Evolutionary conservation across 2,329 filamentous ascomycete genomes (phyloP), one percentile per base, ranked within the genome.

Genomic region (Diaporthe aspalathi): DNA sequence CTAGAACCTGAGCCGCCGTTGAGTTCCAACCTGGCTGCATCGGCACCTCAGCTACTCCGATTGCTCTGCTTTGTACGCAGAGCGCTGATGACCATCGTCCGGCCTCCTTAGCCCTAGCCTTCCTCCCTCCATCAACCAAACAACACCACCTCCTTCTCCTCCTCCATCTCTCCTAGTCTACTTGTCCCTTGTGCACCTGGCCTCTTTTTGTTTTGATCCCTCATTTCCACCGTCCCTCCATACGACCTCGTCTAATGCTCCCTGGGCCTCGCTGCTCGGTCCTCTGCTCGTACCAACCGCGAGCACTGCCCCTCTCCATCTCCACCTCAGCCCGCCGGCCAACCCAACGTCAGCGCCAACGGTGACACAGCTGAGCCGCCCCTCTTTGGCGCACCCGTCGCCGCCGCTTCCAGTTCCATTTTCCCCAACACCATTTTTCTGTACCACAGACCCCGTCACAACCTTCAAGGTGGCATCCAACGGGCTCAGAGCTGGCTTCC

Each of bases 381-480:
- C 50, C 52, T 68, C 66, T 52, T 22, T 29, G 60, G 45, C 45
- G 27, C n/a, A 38, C 20, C 43, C 16, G 11, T 49, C 7, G 60
- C 43, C 60, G 27, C 43, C 43, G 11, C 35, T 27, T 6, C 60
- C 60, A 40, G 17, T 22, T n/a, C 27, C 27, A n/a, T n/a, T 47
- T 38, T 32, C 9, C 29, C 38, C 52, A n/a, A 68, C 65, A 56
- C 20, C 43, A n/a, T 43, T 29, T 60, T 20, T 24, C 53, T 52
- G 45, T 68, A 38, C 29, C n/a, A 56, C 53, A 50, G 27, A 56
- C 35, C 40, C 32, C n/a, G 53, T 35, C 43, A n/a, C 35, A 47
- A 52, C 38, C 16, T 56, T 56, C 84, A 88, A 66, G 73, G 82
- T 89, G 87, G 88, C 88, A 81, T 88, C 84, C 79, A 84, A 87